Base-by-base conservation (phyloP, 1,284 basidiomycete species). In the Apiotrichum montevideense region DNA sequence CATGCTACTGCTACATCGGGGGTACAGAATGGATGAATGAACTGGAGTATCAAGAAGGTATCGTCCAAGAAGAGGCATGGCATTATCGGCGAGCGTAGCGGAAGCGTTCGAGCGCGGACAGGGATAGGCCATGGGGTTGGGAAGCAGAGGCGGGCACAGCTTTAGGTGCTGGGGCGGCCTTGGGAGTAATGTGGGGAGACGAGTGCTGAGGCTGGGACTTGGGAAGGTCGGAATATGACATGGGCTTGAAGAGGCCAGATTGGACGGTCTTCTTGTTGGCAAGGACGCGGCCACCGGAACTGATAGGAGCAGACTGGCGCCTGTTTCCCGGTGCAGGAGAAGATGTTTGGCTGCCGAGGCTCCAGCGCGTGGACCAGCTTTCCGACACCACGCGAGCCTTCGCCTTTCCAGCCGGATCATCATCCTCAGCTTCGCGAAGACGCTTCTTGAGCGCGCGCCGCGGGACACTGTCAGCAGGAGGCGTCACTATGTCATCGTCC, bases 301-400 rank as follows among this genome's bases (percentile, higher is more conserved):
- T 54, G 40, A 58, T 41, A 3, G 52, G 54, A 10, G 56, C 21
- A 10, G 39, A 29, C 2, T 56, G n/a, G n/a, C 35, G 50, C 39
- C 46, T 41, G 35, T n/a, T 37, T 33, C 3, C 34, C 42, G 9
- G 42, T 39, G 54, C 46, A 2, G 46, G 46, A 11, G 46, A 47
- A 3, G 46, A 48, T 8, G 10, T 3, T 15, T 48, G 46, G 14
- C 8, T 32, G 35, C 37, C 21, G 21, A 49, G 47, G 35, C 47
- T 49, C 47, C 47, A 49, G 4, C 47, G 35, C 14, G 7, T 32
- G 2, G 47, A 39, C 75, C 76, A 76, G 1, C 67, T 69, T 21
- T 58, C 59, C 2, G 70, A 71, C 2, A 78, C 66, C 3, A 57
- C 54, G 55, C 67, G 66, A 0, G 71, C 70, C 32, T 63, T 67